Percentiles rank a stretch among this genome's conserved stretches.
Evolutionary conservation across 495 filamentous ascomycete genomes (phyloP).

Genomic region (Penicillium manginii): DNA sequence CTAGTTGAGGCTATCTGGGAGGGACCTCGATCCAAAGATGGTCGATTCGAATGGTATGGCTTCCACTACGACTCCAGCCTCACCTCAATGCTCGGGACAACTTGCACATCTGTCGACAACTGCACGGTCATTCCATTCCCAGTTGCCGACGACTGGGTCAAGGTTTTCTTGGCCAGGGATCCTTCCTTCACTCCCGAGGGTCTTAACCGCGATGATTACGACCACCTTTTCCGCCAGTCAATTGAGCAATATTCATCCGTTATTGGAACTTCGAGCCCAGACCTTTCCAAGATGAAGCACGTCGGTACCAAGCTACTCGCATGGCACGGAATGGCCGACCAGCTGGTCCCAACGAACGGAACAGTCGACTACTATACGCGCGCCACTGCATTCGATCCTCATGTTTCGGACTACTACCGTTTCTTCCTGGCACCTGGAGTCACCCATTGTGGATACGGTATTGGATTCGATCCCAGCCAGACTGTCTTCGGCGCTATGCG

Average conservation of each 20-base stretch:
- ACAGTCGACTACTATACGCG: conserved; percentile 19
- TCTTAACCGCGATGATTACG: conserved; percentile 29
- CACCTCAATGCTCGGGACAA: conserved; percentile 12
- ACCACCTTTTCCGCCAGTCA: conserved; percentile 11
- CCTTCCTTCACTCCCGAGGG: conserved; percentile 38
- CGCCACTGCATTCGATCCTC: neutral
- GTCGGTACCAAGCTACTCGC: conserved; percentile 47
- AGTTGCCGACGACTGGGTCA: conserved; percentile 34
- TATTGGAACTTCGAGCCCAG: conserved; percentile 38
- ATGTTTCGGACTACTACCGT: conserved; percentile 26
- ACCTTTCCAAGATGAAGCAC: conserved; percentile 34
- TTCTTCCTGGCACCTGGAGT: conserved; percentile 21
- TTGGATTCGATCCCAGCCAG: conserved; percentile 15
- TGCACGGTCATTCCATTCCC: conserved; percentile 20
- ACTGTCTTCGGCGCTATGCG: conserved; percentile 14
- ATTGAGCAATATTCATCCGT: conserved; percentile 22
- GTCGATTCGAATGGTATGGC: conserved; percentile 35
- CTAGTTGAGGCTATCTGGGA: conserved; percentile 26
- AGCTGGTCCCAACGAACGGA: conserved; percentile 20
- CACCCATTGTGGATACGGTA: conserved; percentile 16
- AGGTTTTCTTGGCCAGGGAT: conserved; percentile 46
- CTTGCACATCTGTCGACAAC: conserved; percentile 10
- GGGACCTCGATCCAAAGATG: conserved; percentile 21
- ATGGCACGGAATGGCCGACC: conserved; percentile 40
- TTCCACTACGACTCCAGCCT: conserved; percentile 22